Base-by-base conservation (phyloP, 495 filamentous ascomycete genomes). In the Tuber magnatum region DNA sequence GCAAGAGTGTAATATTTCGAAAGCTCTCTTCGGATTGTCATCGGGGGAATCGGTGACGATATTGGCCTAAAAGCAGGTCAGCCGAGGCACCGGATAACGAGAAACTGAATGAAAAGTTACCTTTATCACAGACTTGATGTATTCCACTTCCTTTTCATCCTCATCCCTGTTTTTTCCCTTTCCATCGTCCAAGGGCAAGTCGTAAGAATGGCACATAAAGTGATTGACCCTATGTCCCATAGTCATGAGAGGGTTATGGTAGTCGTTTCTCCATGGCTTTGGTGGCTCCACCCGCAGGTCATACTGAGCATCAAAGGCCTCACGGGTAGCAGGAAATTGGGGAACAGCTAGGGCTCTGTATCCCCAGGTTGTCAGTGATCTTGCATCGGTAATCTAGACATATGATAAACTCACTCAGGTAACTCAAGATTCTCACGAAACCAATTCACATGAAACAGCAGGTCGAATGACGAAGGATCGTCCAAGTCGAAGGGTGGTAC, bases 371-470 rank as follows among this genome's bases (percentile, higher is more conserved):
- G 20, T 68, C 12, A 56, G 79, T 61, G 71, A 71, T 18, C 38
- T 69, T 46, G 20, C 10, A 71, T 68, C n/a, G 75, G 44, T 80
- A 83, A 73, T 85, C 81, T 41, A 82, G 70, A 74, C 71, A 80
- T 18, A 81, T 81, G 39, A 69, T 24, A 73, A 65, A 73, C 78
- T 69, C 76, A 80, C 78, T 82, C 81, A 61, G 85, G 85, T 35
- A 86, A 75, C 56, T 88, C 86, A 9, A 89, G 76, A 69, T 86
- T 86, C 22, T 84, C 82, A 65, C 83, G 83, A 24, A 89, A 88
- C 95, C 95, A 99, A 20, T 91, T 87, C 41, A 96, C 87, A 18
- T 97, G 81, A 51, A 81, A 83, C 42, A 87, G 85, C 92, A 95
- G 96, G 81, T 97, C 90, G 79, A 96, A 96, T 18, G 84, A 85